Evolutionary conservation across 2,329 filamentous ascomycete species (phyloP), one percentile per base, ranked within the genome.

Genomic region (Rhinocladiella mackenziei): DNA sequence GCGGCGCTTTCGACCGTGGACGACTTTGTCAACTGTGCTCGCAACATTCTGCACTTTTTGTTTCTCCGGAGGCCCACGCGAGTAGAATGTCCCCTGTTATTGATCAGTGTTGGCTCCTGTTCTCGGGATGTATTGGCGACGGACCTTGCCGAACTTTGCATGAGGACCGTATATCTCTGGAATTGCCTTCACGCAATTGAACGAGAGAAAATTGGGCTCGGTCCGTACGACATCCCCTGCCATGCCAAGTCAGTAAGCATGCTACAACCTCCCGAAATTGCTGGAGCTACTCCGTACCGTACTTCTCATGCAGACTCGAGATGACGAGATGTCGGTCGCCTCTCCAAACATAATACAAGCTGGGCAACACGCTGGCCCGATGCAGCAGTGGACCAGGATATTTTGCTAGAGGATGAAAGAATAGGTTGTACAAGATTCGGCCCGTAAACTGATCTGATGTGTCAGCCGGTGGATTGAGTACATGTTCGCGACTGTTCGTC

Each of bases 361-460:
- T 25, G 14, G 32, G 39, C 7, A 51, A 29, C 18, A 30, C 15
- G 5, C 31, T 48, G n/a, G n/a, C n/a, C n/a, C n/a, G n/a, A n/a
- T n/a, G n/a, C n/a, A n/a, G n/a, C n/a, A n/a, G n/a, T 26, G 23
- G 23, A 26, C 23, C 23, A 26, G 23, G 23, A 26, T 67, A 58
- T 26, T 56, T 56, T 6, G 60, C 53, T 25, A 68, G 52, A 14
- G 66, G 65, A 35, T 68, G 65, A 26, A 66, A 53, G 28, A 20
- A 41, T 8, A 41, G 38, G n/a, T n/a, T n/a, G n/a, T n/a, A n/a
- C n/a, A n/a, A n/a, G n/a, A n/a, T n/a, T n/a, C n/a, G n/a, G n/a
- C n/a, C n/a, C n/a, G n/a, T n/a, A n/a, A n/a, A n/a, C n/a, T n/a
- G n/a, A n/a, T n/a, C n/a, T n/a, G n/a, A n/a, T n/a, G n/a, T n/a